Evolutionary conservation across 768 basidiomycete genomes (phyloP).

Genomic region (Tylopilus plumbeoviolaceoides): DNA sequence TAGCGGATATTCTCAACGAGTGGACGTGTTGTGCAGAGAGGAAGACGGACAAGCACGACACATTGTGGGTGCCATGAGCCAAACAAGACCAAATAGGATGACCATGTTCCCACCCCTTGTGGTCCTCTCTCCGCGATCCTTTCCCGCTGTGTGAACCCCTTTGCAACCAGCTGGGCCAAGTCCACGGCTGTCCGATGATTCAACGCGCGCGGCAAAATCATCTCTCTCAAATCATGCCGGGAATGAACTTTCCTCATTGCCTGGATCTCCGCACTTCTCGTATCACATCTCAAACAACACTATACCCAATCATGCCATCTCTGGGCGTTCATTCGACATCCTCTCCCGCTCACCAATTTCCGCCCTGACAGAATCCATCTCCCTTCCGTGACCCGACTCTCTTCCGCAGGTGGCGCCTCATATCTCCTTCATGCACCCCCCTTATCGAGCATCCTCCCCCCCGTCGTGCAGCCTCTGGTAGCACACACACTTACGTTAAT

Average conservation of each 20-base stretch:
- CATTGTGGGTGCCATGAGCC: background rate
- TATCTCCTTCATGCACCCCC: constrained; percentile 1
- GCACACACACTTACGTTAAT: constrained; percentile 7
- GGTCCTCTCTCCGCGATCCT: too few relatives aligned
- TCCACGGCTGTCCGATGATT: too few relatives aligned
- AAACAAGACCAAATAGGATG: constrained; percentile 8
- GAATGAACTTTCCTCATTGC: constrained; percentile 14
- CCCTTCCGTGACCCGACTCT: constrained; percentile 3
- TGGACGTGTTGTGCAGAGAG: constrained; percentile 14
- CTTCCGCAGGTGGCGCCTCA: constrained; percentile 4
- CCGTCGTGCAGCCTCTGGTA: background rate
- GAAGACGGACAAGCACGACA: background rate
- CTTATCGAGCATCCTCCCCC: constrained; percentile 3
- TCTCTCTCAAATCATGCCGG: background rate
- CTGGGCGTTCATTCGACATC: background rate
- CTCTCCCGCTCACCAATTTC: constrained; percentile 8
- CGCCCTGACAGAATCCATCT: constrained; percentile 4
- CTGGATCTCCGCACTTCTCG: constrained; percentile 9
- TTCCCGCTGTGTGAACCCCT: too few relatives aligned
- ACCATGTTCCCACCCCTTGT: too few relatives aligned
- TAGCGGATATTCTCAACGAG: constrained; percentile 23
- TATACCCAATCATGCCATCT: background rate
- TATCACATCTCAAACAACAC: constrained; percentile 18
- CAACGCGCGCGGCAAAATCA: background rate
- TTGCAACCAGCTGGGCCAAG: too few relatives aligned